These are phyloP conservation scores for Scortechinia acanthostroma DNA, from an alignment of 2,329 filamentous ascomycete genomes.

Conservation along the genomic window DNA sequence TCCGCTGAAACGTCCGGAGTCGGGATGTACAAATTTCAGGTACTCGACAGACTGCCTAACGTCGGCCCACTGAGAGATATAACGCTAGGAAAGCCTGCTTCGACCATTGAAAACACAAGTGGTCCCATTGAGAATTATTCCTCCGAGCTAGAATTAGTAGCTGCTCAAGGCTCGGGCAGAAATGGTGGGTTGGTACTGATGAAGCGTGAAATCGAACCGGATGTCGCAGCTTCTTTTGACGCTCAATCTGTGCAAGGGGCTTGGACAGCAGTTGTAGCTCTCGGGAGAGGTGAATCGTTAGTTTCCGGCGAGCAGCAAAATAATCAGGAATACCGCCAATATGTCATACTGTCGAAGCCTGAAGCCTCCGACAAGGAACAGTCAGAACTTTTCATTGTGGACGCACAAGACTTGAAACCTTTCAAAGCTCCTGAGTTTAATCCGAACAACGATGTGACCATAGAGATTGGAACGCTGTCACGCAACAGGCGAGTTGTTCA, in stretches of 20 bases:
- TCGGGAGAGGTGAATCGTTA: not conserved
- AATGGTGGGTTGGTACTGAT: constrained; percentile 10
- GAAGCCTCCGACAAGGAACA: constrained; percentile 29
- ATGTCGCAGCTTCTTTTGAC: constrained; percentile 16
- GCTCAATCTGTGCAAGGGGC: not conserved
- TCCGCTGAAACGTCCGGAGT: constrained; percentile 8
- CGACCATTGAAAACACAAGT: constrained; percentile 7
- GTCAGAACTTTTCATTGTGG: not conserved
- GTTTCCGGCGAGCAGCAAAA: not conserved
- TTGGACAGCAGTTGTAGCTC: not conserved
- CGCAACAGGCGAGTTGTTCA: constrained; percentile 51
- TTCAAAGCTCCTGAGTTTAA: not conserved
- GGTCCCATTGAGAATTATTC: constrained; percentile 12
- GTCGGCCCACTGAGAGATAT: constrained; percentile 48
- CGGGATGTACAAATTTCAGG: constrained; percentile 40
- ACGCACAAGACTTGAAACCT: not conserved
- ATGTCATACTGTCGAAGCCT: not conserved
- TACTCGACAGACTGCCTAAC: constrained; percentile 46
- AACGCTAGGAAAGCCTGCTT: constrained; percentile 34
- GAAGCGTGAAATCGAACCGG: constrained; percentile 41
- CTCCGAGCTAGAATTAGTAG: constrained; percentile 22
- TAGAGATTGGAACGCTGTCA: constrained; percentile 48
- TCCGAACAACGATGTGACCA: constrained; percentile 39
- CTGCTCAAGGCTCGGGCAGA: constrained; percentile 17
- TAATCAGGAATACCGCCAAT: not conserved